These are phyloP conservation scores for Globisporangium camurandrum DNA, from an alignment of 352 stramenopile species.

Conservation along the genomic window DNA sequence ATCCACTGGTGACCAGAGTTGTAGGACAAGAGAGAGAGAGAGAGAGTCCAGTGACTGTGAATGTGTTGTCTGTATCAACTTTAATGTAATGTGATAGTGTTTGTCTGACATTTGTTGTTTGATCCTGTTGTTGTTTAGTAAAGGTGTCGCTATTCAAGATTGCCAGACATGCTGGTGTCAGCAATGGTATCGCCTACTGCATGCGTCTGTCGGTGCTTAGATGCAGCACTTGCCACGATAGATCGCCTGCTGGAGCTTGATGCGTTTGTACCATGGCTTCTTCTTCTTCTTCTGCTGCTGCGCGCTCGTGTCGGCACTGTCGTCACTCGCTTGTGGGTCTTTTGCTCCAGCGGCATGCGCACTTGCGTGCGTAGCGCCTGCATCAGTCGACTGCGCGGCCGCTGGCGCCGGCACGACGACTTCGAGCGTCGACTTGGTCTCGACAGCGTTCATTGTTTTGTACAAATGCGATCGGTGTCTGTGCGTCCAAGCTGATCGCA, in stretches of 20 bases:
- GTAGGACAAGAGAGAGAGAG: too few species aligned
- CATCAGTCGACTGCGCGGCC: background rate
- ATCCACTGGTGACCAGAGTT: slow-evolving; percentile 8
- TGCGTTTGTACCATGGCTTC: slow-evolving; percentile 16
- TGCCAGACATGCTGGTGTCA: too few species aligned
- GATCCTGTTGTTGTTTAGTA: too few species aligned
- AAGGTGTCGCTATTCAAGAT: too few species aligned
- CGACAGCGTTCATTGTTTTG: slow-evolving; percentile 6
- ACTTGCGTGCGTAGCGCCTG: background rate
- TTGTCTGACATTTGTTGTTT: too few species aligned
- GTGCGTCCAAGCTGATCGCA: background rate
- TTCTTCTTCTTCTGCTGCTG: slow-evolving; percentile 2
- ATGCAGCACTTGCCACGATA: slow-evolving; percentile 14
- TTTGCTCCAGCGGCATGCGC: background rate
- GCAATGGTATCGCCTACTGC: too few species aligned
- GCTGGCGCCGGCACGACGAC: too few species aligned
- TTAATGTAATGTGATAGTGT: too few species aligned
- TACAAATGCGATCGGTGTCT: background rate
- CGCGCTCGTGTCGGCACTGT: background rate
- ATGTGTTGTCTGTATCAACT: too few species aligned
- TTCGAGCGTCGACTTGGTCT: slow-evolving; percentile 2
- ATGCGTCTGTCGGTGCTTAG: too few species aligned
- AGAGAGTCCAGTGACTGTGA: too few species aligned
- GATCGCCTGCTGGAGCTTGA: slow-evolving; percentile 16
- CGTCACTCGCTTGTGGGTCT: slow-evolving; percentile 1